These are phyloP conservation scores for Dimocarpus longan DNA, from an alignment of 345 rosid species.

Conservation along the genomic window DNA sequence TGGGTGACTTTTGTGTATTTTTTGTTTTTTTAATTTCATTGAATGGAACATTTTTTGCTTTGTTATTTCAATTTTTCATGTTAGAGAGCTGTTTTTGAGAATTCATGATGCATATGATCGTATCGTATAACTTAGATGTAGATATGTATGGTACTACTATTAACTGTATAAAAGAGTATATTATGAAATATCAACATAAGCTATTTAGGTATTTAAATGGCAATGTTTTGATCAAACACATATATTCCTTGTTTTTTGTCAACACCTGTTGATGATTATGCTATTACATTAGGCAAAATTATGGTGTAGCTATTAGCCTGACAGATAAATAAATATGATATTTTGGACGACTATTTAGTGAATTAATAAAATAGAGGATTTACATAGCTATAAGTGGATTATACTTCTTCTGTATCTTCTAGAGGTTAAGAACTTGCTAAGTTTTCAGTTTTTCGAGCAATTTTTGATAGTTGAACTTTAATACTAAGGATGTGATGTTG, in stretches of 20 bases:
- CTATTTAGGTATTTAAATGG: background rate
- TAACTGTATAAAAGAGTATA: background rate
- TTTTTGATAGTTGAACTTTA: too few species aligned
- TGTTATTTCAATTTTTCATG: too few species aligned
- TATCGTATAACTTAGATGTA: background rate
- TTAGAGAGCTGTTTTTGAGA: background rate
- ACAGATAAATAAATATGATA: background rate
- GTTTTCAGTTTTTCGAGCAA: background rate
- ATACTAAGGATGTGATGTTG: too few species aligned
- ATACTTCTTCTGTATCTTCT: background rate
- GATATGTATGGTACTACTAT: background rate
- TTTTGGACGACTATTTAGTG: background rate
- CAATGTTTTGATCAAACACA: background rate
- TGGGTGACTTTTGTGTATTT: background rate
- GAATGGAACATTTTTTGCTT: background rate
- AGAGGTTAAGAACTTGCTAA: background rate
- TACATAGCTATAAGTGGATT: background rate
- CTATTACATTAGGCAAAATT: background rate
- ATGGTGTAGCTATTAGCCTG: background rate
- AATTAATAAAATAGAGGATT: background rate
- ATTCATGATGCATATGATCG: background rate
- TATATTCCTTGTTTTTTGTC: conserved; percentile 9
- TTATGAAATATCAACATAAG: background rate
- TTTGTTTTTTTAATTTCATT: background rate
- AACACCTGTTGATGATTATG: background rate